phyloP scores from a whole-genome alignment of 1,139 yeast genomes.

The Blastobotrys petasosporus region DNA sequence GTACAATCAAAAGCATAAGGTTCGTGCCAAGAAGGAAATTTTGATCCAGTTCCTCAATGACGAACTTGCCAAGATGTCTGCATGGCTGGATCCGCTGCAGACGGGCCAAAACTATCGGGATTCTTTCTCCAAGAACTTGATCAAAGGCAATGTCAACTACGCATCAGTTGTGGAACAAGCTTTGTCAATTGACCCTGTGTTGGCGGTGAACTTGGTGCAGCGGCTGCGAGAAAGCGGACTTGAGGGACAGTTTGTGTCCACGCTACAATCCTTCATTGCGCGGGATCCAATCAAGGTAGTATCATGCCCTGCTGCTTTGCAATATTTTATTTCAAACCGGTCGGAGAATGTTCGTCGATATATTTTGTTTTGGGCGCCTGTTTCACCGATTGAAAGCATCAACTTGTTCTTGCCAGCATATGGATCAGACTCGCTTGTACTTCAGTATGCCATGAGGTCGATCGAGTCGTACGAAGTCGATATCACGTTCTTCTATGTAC shows the following conservation, averaged over 20 bases:
- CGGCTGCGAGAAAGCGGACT: constrained; percentile 40
- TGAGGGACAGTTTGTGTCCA: constrained; percentile 30
- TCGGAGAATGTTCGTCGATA: constrained; percentile 24
- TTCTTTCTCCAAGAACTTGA: constrained; percentile 15
- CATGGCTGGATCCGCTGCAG: constrained; percentile 73
- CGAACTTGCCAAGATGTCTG: constrained; percentile 64
- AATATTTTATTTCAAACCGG: constrained; percentile 30
- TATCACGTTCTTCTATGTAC: constrained; percentile 90
- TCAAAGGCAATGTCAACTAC: constrained; percentile 10
- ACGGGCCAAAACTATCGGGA: constrained; percentile 36
- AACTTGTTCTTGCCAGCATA: constrained; percentile 76
- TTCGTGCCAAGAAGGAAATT: constrained; percentile 42
- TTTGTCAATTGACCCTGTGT: constrained; percentile 60
- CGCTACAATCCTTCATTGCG: constrained; percentile 45
- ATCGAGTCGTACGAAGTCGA: constrained; percentile 84
- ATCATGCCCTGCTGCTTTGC: constrained; percentile 59
- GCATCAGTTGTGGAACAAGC: constrained; percentile 42
- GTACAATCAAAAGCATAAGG: constrained; percentile 9
- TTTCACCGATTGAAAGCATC: constrained; percentile 80
- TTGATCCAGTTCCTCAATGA: constrained; percentile 61
- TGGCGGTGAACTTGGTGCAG: constrained; percentile 66
- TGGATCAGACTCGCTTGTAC: constrained; percentile 57
- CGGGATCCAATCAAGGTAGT: constrained; percentile 59
- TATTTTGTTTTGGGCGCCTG: constrained; percentile 67
- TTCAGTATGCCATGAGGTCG: constrained; percentile 89